These are phyloP conservation scores for Trichoderma citrinoviride DNA, from an alignment of 2,329 filamentous ascomycete genomes.

Conservation along the genomic window DNA sequence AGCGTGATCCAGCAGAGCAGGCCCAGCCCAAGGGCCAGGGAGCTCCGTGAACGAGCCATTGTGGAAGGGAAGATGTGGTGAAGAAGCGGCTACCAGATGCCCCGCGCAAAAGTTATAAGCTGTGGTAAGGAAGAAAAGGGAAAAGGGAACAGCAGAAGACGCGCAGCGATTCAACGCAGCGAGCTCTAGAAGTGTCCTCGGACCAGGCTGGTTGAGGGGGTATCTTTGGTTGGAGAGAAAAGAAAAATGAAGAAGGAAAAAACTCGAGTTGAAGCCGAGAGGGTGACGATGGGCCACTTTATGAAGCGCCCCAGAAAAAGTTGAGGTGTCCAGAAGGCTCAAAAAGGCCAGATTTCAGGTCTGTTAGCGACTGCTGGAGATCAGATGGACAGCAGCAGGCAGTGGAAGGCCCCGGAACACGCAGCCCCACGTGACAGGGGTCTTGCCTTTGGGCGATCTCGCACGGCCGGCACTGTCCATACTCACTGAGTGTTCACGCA, in stretches of 20 bases:
- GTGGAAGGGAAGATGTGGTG: slow-evolving; percentile 27
- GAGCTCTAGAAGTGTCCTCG: slow-evolving; percentile 33
- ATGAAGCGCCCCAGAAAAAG: slow-evolving; percentile 32
- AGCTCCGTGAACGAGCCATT: slow-evolving; percentile 61
- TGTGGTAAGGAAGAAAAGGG: slow-evolving; percentile 22
- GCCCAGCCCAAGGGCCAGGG: slow-evolving; percentile 78
- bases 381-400: slow-evolving; percentile 10
- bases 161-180: slow-evolving; percentile 31
- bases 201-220: slow-evolving; percentile 31
- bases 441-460: slow-evolving; percentile 3
- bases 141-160: slow-evolving; percentile 24
- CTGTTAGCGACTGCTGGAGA: slow-evolving; percentile 7
- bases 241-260: slow-evolving; percentile 28
- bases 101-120: slow-evolving; percentile 13
- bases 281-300: slow-evolving; percentile 35
- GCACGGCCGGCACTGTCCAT: not conserved
- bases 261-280: slow-evolving; percentile 28
- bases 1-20: slow-evolving; percentile 88
- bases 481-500: rapidly evolving
- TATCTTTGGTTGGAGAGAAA: slow-evolving; percentile 29
- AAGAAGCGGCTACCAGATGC: slow-evolving; percentile 15
- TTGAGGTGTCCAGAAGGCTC: slow-evolving; percentile 46
- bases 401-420: slow-evolving; percentile 13
- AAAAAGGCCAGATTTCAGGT: slow-evolving; percentile 52
- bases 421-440: slow-evolving; percentile 34